Evolutionary conservation across 768 basidiomycete species (phyloP).

Genomic region (Cyclocybe cylindracea): DNA sequence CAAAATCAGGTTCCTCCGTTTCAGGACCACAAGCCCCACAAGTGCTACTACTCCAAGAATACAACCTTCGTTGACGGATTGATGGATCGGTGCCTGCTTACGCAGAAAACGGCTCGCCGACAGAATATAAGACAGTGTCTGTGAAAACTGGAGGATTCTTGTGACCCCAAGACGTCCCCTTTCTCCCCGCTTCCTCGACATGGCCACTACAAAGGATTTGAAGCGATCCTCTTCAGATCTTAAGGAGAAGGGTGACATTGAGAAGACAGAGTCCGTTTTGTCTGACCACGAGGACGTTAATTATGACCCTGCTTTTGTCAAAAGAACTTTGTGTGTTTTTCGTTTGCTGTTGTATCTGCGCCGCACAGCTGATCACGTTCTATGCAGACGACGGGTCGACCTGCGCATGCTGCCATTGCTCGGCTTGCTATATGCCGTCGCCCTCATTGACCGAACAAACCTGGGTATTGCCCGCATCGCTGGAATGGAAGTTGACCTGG

Average conservation of each 20-base stretch:
- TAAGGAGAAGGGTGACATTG: conserved; percentile 8
- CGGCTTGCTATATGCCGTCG: conserved; percentile 27
- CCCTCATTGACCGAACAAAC: conserved; percentile 32
- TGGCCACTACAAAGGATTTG: too few relatives aligned
- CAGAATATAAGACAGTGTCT: too few relatives aligned
- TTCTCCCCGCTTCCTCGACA: too few relatives aligned
- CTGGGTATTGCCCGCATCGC: conserved; percentile 28
- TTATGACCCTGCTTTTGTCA: conserved; percentile 14
- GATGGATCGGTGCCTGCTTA: too few relatives aligned
- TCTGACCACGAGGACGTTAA: neutral
- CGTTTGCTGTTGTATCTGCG: neutral
- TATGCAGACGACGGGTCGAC: conserved; percentile 25
- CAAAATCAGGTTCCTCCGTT: too few relatives aligned
- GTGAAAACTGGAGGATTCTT: too few relatives aligned
- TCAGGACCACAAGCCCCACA: too few relatives aligned
- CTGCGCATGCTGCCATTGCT: conserved; percentile 30
- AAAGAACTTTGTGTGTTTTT: conserved; percentile 13
- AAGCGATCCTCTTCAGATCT: conserved; percentile 1
- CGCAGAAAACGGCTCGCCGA: too few relatives aligned
- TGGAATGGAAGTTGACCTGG: conserved; percentile 29
- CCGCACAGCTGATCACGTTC: neutral
- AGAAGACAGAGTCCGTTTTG: neutral
- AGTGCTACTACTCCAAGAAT: too few relatives aligned
- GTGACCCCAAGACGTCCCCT: too few relatives aligned
- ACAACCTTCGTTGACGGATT: too few relatives aligned